phyloP scores from a whole-genome alignment of 1,139 yeast species.

The Spathaspora sp. region DNA sequence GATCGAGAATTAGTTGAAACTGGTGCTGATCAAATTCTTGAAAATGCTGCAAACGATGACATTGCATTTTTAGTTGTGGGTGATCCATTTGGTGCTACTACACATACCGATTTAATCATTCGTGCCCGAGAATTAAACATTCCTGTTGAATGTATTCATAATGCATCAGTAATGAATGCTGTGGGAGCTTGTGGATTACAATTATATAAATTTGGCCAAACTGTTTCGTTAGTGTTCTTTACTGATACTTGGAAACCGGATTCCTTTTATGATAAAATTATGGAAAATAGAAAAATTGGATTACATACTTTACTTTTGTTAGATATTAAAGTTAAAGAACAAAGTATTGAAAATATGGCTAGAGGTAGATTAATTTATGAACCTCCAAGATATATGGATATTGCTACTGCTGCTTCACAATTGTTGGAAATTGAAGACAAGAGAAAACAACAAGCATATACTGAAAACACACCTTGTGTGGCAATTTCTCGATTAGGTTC shows the following conservation, averaged over 20 bases:
- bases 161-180: conserved; percentile 97
- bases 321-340: conserved; percentile 96
- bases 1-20: conserved; percentile 93
- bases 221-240: conserved; percentile 92
- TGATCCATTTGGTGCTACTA: conserved; percentile 97
- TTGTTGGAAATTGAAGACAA: conserved; percentile 81
- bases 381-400: conserved; percentile 96
- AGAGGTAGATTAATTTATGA: conserved; percentile 90
- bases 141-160: conserved; percentile 80
- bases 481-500: conserved; percentile 92
- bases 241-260: conserved; percentile 97
- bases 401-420: conserved; percentile 85
- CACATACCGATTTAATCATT: conserved; percentile 90
- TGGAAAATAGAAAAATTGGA: conserved; percentile 88
- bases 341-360: conserved; percentile 90
- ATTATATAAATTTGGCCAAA: conserved; percentile 92
- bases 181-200: conserved; percentile 98
- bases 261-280: conserved; percentile 83
- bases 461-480: conserved; percentile 86
- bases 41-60: conserved; percentile 74
- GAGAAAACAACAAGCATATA: conserved; percentile 74
- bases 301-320: conserved; percentile 84
- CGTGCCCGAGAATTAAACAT: conserved; percentile 85
- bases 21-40: conserved; percentile 80
- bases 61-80: conserved; percentile 95